phyloP scores from a whole-genome alignment of 164 flowering plant species.

The Euptelea pleiosperma region DNA sequence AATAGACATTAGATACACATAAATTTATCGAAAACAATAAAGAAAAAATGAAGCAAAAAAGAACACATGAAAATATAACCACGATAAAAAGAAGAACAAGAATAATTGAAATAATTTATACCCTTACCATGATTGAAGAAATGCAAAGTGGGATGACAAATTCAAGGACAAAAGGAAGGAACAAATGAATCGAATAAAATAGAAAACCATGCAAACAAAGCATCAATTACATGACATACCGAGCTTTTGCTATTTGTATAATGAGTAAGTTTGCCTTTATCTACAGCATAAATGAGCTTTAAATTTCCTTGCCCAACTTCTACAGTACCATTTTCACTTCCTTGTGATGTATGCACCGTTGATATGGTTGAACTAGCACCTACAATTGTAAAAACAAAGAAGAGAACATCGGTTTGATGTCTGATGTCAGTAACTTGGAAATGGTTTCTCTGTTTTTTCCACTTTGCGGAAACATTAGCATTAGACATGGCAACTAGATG shows the following conservation, averaged over 20 bases:
- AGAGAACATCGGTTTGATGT: neutral
- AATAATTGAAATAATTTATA: neutral
- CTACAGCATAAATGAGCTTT: conserved; percentile 54
- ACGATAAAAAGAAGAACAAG: neutral
- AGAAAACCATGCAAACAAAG: neutral
- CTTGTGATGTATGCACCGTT: conserved; percentile 28
- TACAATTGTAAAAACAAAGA: conserved; percentile 26
- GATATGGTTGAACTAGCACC: conserved; percentile 49
- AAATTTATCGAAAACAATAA: conserved; percentile 1
- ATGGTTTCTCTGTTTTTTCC: neutral
- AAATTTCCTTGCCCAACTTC: conserved; percentile 82
- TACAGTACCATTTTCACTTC: conserved; percentile 29
- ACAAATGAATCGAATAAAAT: neutral
- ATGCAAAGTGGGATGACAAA: neutral
- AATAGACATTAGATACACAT: neutral
- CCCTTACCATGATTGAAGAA: neutral
- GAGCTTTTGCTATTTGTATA: conserved; percentile 54
- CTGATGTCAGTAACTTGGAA: conserved; percentile 1
- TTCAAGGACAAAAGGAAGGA: neutral
- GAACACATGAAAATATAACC: neutral
- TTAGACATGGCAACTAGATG: neutral
- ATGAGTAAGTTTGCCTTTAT: conserved; percentile 57
- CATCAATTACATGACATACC: conserved; percentile 35
- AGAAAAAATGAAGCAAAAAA: neutral
- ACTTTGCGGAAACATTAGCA: neutral